Percentiles rank a stretch among this genome's conserved stretches.
These are phyloP conservation scores for Spongiforma sp. DNA, from an alignment of 1,284 basidiomycete genomes.

Conservation along the genomic window DNA sequence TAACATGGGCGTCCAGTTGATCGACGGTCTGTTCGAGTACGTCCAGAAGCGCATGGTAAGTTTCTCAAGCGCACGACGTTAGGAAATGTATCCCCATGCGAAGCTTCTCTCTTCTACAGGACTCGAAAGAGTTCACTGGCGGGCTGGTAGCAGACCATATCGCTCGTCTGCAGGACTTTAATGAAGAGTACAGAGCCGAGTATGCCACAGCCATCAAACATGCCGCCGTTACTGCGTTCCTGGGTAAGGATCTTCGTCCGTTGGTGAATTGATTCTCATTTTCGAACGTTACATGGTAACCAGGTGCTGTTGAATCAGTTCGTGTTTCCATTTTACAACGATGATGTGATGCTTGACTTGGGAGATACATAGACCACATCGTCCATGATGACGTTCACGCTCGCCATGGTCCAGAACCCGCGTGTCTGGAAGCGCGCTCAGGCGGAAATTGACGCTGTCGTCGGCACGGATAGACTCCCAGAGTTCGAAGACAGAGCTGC, in stretches of 20 bases:
- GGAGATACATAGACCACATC: slow-evolving; percentile 16
- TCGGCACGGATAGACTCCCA: slow-evolving; percentile 42
- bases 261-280: no score
- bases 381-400: slow-evolving; percentile 28
- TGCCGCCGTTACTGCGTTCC: slow-evolving; percentile 17
- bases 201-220: slow-evolving; percentile 26
- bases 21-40: neutral
- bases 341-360: slow-evolving; percentile 3
- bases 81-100: no score
- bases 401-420: slow-evolving; percentile 42
- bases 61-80: neutral
- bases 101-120: slow-evolving; percentile 2
- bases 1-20: neutral
- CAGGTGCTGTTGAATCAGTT: slow-evolving; percentile 28
- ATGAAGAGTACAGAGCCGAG: slow-evolving; percentile 5
- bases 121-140: slow-evolving; percentile 4
- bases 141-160: slow-evolving; percentile 28
- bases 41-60: neutral
- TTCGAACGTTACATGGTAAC: neutral
- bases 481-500: slow-evolving; percentile 41
- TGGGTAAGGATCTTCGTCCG: slow-evolving; percentile 15
- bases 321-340: neutral
- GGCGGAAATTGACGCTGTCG: no score
- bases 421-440: slow-evolving; percentile 34
- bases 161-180: slow-evolving; percentile 19